These are phyloP conservation scores for Cicer bijugum DNA, from an alignment of 306 rosid species.

Conservation along the genomic window DNA sequence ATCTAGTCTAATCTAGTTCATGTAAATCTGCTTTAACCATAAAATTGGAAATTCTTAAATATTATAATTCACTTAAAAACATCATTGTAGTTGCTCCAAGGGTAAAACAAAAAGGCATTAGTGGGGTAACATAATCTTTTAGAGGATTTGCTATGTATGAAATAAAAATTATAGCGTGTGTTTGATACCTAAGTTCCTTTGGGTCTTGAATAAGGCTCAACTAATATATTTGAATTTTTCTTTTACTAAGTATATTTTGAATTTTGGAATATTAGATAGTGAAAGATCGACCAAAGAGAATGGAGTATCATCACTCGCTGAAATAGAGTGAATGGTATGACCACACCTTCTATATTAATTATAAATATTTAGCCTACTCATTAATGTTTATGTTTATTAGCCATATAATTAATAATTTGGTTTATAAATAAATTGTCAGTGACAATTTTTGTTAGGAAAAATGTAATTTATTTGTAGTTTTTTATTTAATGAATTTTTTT, in stretches of 20 bases:
- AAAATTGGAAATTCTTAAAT: too few species aligned
- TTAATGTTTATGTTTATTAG: constrained; percentile 1
- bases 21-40: too few species aligned
- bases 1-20: too few species aligned
- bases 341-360: constrained; percentile 29
- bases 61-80: too few species aligned
- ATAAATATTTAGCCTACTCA: neutral
- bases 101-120: constrained; percentile 1
- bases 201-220: neutral
- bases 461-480: too few species aligned
- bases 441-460: too few species aligned
- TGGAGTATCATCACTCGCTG: constrained; percentile 13
- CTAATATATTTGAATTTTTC: neutral
- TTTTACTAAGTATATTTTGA: neutral
- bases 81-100: too few species aligned
- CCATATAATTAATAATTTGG: too few species aligned
- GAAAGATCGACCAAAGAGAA: constrained; percentile 16
- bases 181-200: constrained; percentile 28
- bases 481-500: too few species aligned
- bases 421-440: too few species aligned
- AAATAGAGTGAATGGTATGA: constrained; percentile 23
- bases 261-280: constrained; percentile 16
- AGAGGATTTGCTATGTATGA: constrained; percentile 32
- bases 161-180: constrained; percentile 14
- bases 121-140: neutral